Percentiles rank a stretch among this genome's conserved stretches.
These are phyloP conservation scores for Mycena amicta DNA, from an alignment of 768 basidiomycete species.

Conservation along the genomic window DNA sequence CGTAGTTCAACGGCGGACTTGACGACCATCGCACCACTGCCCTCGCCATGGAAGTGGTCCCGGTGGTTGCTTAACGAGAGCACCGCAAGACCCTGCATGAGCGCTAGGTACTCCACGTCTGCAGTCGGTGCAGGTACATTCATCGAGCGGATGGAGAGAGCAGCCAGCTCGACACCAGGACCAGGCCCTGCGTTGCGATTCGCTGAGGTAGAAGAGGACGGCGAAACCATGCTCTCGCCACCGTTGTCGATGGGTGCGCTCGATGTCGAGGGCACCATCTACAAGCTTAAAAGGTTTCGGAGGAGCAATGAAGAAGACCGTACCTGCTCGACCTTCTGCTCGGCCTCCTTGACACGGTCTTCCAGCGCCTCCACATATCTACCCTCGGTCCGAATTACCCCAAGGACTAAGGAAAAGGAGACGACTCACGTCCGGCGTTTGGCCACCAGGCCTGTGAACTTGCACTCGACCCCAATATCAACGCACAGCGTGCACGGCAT, in stretches of 20 bases:
- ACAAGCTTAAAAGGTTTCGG: background rate
- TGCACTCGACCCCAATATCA: background rate
- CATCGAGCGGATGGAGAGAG: background rate
- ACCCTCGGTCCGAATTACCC: no score
- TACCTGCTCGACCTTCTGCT: background rate
- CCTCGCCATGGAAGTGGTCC: slow-evolving; percentile 7
- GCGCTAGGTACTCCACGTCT: background rate
- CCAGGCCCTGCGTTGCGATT: background rate
- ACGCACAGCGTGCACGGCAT: background rate
- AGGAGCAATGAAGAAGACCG: background rate
- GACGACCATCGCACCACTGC: slow-evolving; percentile 2
- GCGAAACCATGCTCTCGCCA: background rate
- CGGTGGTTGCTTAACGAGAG: background rate
- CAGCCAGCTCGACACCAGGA: background rate
- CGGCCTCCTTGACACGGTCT: background rate
- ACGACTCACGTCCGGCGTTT: background rate
- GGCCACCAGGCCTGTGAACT: background rate
- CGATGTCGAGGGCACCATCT: background rate
- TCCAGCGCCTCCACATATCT: background rate
- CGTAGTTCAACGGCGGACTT: slow-evolving; percentile 4
- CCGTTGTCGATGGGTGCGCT: background rate
- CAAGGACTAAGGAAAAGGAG: background rate
- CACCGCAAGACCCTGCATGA: background rate
- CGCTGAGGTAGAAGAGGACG: background rate
- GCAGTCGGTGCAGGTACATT: background rate